phyloP scores from a whole-genome alignment of 2,329 filamentous ascomycete species.

The Cadophora sp. region DNA sequence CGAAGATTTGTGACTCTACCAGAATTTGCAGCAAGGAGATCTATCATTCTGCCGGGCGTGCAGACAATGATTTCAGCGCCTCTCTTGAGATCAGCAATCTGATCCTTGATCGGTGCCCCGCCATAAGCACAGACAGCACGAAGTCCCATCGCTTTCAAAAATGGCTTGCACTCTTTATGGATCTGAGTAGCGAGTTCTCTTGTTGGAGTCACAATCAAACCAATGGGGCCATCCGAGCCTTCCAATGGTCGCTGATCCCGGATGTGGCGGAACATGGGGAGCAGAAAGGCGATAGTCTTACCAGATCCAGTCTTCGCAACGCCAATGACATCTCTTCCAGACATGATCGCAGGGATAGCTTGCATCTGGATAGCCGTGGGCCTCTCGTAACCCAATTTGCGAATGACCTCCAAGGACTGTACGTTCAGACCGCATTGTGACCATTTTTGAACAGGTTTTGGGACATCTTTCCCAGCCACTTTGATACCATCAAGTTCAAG shows the following conservation, averaged over 20 bases:
- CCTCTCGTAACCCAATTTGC: conserved; percentile 80
- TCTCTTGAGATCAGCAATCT: conserved; percentile 95
- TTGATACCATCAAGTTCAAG: conserved; percentile 95
- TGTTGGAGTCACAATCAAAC: conserved; percentile 91
- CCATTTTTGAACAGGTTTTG: conserved; percentile 95
- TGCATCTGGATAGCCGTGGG: conserved; percentile 96
- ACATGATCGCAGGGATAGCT: conserved; percentile 94
- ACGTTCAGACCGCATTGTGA: conserved; percentile 91
- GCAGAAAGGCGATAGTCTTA: conserved; percentile 93
- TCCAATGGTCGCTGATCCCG: conserved; percentile 87
- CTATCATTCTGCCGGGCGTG: conserved; percentile 94
- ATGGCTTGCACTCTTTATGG: conserved; percentile 92
- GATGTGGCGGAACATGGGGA: conserved; percentile 98
- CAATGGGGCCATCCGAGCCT: conserved; percentile 85
- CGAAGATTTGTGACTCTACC: conserved; percentile 92
- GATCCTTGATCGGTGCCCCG: conserved; percentile 93
- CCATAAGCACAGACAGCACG: conserved; percentile 93
- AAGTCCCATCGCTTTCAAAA: conserved; percentile 84
- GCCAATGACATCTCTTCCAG: conserved; percentile 91
- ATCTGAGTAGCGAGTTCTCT: conserved; percentile 94
- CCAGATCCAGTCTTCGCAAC: conserved; percentile 98
- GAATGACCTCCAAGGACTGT: conserved; percentile 85
- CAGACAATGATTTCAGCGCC: conserved; percentile 95
- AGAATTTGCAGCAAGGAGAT: conserved; percentile 89
- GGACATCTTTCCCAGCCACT: conserved; percentile 84